A percentile compares a stretch with the other conserved stretches of the same genome.
Evolutionary conservation across 345 rosid genomes (phyloP).

Genomic region (Eucalyptus curtisii): DNA sequence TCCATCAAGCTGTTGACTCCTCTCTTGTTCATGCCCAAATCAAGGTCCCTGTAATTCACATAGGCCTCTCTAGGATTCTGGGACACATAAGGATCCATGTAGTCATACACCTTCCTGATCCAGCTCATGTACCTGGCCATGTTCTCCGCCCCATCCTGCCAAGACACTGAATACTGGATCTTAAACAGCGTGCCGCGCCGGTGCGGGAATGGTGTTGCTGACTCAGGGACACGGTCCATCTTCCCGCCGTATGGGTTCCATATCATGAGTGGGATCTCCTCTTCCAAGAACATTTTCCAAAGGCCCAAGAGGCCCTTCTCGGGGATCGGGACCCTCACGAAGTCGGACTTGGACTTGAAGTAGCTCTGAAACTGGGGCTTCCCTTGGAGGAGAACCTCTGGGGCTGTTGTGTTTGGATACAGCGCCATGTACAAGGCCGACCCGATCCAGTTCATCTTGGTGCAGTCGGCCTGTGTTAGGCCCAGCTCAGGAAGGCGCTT

Average conservation of each 20-base stretch:
- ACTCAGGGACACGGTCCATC: constrained; percentile 26
- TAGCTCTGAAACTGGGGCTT: constrained; percentile 25
- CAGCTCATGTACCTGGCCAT: constrained; percentile 8
- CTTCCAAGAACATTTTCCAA: constrained; percentile 29
- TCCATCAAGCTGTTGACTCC: neutral
- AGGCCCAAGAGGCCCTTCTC: constrained; percentile 28
- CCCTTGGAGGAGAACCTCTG: constrained; percentile 36
- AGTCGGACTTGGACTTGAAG: constrained; percentile 66
- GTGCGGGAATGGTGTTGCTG: constrained; percentile 49
- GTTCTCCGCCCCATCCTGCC: constrained; percentile 16
- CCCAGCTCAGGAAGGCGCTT: constrained; percentile 46
- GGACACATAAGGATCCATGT: constrained; percentile 19
- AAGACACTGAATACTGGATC: constrained; percentile 23
- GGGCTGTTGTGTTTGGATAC: constrained; percentile 22
- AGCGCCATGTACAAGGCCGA: constrained; percentile 44
- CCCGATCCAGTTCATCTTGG: constrained; percentile 47
- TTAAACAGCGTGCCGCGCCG: constrained; percentile 35
- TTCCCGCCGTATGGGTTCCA: constrained; percentile 75
- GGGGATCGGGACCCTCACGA: constrained; percentile 22
- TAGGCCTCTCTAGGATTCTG: constrained; percentile 15
- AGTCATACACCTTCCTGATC: constrained; percentile 10
- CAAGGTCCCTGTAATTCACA: constrained; percentile 5
- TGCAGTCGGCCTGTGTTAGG: constrained; percentile 26
- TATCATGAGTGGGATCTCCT: constrained; percentile 41
- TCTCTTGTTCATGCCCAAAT: neutral